Base-by-base conservation (phyloP, 108 stramenopile genomes). In the Phaeodactylum tricornutum region DNA sequence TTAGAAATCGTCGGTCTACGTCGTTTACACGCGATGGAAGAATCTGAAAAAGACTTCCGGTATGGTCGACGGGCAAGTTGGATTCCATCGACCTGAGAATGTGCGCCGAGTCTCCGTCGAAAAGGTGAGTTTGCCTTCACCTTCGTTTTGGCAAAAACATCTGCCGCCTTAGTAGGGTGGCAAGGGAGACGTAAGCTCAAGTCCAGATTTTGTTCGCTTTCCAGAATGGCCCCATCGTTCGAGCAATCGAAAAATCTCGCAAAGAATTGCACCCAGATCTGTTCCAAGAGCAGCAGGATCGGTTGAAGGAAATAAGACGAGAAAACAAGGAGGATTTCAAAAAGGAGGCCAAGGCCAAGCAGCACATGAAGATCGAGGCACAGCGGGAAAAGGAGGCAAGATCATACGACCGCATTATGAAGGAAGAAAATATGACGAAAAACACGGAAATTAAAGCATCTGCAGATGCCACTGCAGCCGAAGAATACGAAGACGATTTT, bases 11-110 rank as follows among this genome's bases (percentile, higher is more conserved):
- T 60, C 56, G 6, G 87, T 90, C 3, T 77, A 80, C 28, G 69
- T 91, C 6, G 80, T 91, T 1, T 91, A 86, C 47, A 91, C 89
- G 8, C 59, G 84, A 53, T 86, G 84, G 84, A 84, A 86, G 61
- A 86, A 89, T 59, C 65, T 66, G 50, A 84, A 67, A 66, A 88
- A 79, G 68, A 84, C 84, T 4, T 44, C 65, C 6, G 47, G 47
- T 3, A 86, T 84, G 84, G 80, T 78, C 6, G 81, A 77, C 22
- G 89, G 89, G 4, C 72, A 75, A 61, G 89, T 91, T 7, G 64
- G 77, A 4, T 91, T 53, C 53, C 84, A 91, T 47, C 74, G 84
- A 26, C 84, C 89, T 19, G 68, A 87, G 29, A 86, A 86, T 55
- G 84, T 86, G n/a, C 72, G 81, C 8, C 62, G 76, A 7, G 43